These are phyloP conservation scores for Clonostachys rhizophaga DNA, from an alignment of 2,329 filamentous ascomycete species.

Conservation along the genomic window DNA sequence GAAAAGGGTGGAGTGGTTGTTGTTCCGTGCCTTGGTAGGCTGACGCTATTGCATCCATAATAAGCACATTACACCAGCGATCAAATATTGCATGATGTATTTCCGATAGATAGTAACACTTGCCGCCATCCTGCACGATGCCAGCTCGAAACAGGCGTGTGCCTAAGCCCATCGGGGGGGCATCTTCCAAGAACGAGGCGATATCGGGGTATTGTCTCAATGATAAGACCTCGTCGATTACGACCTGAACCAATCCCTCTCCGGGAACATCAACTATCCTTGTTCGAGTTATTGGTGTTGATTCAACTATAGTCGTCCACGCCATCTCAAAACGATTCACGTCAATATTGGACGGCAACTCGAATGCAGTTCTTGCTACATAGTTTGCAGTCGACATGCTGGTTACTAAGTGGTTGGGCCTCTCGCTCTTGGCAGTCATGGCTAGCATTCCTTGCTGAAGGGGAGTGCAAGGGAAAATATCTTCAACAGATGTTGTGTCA, in stretches of 20 bases:
- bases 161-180: too few relatives aligned
- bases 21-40: too few relatives aligned
- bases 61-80: too few relatives aligned
- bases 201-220: too few relatives aligned
- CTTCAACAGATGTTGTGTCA: constrained; percentile 11
- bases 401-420: too few relatives aligned
- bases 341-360: constrained; percentile 1
- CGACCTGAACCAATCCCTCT: constrained; percentile 2
- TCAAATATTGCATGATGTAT: too few relatives aligned
- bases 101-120: too few relatives aligned
- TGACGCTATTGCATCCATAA: too few relatives aligned
- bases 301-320: constrained; percentile 1
- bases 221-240: neutral
- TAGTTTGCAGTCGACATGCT: constrained; percentile 1
- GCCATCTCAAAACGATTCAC: constrained; percentile 1
- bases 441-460: constrained; percentile 24
- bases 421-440: constrained; percentile 1
- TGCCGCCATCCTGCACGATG: too few relatives aligned
- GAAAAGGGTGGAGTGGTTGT: too few relatives aligned
- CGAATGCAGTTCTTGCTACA: constrained; percentile 1
- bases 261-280: constrained; percentile 1
- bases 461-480: constrained; percentile 27
- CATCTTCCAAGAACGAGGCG: too few relatives aligned
- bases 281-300: constrained; percentile 2
- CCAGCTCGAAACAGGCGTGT: too few relatives aligned